Conservation (phyloP, 2,329 filamentous ascomycete species). For the Penicillium polonicum region DNA sequence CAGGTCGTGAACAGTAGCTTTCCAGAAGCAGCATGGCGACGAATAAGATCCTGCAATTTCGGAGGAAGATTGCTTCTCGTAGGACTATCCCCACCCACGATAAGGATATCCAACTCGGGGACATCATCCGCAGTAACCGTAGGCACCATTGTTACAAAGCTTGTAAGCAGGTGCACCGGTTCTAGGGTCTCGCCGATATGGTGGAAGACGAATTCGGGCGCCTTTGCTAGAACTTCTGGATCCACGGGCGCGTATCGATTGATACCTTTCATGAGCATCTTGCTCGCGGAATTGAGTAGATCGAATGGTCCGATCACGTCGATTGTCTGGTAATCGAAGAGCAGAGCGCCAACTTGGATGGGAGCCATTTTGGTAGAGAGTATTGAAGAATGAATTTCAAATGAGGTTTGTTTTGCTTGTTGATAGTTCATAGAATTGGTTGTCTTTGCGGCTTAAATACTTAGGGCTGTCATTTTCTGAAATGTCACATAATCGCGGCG, state of each 20-base stretch:
- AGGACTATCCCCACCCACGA: not conserved
- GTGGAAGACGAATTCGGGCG: slow-evolving; percentile 36
- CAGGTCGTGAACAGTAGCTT: not conserved
- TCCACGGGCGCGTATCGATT: slow-evolving; percentile 18
- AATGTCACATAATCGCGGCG: not conserved
- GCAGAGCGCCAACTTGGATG: slow-evolving; percentile 29
- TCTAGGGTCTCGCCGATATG: slow-evolving; percentile 37
- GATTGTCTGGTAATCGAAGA: slow-evolving; percentile 36
- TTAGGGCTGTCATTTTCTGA: not conserved
- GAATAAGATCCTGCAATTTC: not conserved
- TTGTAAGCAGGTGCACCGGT: slow-evolving; percentile 25
- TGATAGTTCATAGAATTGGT: not conserved
- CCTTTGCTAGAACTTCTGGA: slow-evolving; percentile 20
- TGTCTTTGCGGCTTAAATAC: not conserved
- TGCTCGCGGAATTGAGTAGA: slow-evolving; percentile 30
- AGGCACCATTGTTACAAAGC: slow-evolving; percentile 20
- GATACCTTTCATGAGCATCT: slow-evolving; percentile 13
- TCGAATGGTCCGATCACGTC: slow-evolving; percentile 36
- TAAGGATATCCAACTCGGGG: not conserved
- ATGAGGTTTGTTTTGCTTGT: not conserved
- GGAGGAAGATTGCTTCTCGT: not conserved
- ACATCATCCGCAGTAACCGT: not conserved
- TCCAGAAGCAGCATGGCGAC: not conserved
- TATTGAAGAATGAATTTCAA: not conserved
- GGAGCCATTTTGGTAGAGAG: slow-evolving; percentile 15